These are phyloP conservation scores for Sabuloglossum arenarium DNA, from an alignment of 495 filamentous ascomycete genomes.

Conservation along the genomic window DNA sequence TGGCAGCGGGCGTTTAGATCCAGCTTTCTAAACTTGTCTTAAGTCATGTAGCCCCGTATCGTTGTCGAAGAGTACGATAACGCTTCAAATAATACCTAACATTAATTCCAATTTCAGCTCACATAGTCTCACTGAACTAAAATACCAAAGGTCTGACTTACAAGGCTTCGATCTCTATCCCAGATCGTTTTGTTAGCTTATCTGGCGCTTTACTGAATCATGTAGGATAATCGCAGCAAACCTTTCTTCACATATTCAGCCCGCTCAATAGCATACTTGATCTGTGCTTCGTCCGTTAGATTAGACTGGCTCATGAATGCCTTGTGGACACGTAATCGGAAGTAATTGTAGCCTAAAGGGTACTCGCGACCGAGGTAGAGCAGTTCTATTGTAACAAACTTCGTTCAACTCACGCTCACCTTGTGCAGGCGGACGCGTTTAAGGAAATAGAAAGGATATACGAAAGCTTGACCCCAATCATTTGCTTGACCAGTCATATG, in stretches of 20 bases:
- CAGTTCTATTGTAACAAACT: slow-evolving; percentile 33
- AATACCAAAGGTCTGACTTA: slow-evolving; percentile 26
- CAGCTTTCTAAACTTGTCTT: background rate
- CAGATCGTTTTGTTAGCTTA: background rate
- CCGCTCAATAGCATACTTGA: slow-evolving; percentile 48
- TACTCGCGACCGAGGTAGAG: slow-evolving; percentile 72
- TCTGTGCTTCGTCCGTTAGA: slow-evolving; percentile 50
- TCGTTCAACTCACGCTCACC: background rate
- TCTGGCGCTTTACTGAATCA: background rate
- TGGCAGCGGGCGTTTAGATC: slow-evolving; percentile 1
- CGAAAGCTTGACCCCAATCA: background rate
- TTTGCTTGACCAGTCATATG: background rate
- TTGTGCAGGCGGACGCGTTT: background rate
- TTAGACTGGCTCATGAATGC: slow-evolving; percentile 60
- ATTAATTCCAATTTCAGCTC: slow-evolving; percentile 3
- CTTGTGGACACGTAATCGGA: slow-evolving; percentile 55
- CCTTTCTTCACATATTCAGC: slow-evolving; percentile 87
- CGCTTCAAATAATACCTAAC: slow-evolving; percentile 82
- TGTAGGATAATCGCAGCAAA: slow-evolving; percentile 14
- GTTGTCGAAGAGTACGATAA: slow-evolving; percentile 70
- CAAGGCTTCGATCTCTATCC: slow-evolving; percentile 42
- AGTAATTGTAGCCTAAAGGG: slow-evolving; percentile 71
- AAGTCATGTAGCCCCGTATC: slow-evolving; percentile 35
- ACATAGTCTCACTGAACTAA: background rate
- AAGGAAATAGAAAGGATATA: background rate